Evolutionary conservation across 805 yeast species (phyloP).

Genomic region (Pichia exigua): DNA sequence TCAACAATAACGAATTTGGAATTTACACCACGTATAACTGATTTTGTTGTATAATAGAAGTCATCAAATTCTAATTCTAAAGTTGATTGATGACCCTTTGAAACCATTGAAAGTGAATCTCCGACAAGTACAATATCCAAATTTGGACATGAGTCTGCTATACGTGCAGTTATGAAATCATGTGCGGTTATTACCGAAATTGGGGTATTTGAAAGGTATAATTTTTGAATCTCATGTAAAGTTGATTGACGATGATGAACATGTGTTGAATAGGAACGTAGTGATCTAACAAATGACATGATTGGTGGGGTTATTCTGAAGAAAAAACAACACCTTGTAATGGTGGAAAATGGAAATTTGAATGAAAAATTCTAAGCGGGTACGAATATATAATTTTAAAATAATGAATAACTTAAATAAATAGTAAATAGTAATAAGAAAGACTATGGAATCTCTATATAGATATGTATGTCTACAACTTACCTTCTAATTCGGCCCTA

Average conservation of each 20-base stretch:
- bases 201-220: slow-evolving; percentile 7
- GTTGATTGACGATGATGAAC: slow-evolving; percentile 16
- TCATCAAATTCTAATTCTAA: slow-evolving; percentile 72
- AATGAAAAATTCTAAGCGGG: not conserved
- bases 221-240: slow-evolving; percentile 17
- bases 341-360: not conserved
- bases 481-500: slow-evolving; percentile 38
- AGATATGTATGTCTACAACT: slow-evolving; percentile 4
- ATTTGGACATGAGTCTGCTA: slow-evolving; percentile 55
- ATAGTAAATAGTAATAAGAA: not conserved
- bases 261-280: slow-evolving; percentile 16
- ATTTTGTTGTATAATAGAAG: slow-evolving; percentile 64
- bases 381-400: no score
- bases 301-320: not conserved
- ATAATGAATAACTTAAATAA: not conserved
- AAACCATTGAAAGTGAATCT: slow-evolving; percentile 89
- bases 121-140: slow-evolving; percentile 76
- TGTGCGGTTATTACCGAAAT: slow-evolving; percentile 62
- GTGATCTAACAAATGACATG: not conserved
- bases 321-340: no score
- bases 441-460: not conserved
- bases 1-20: slow-evolving; percentile 71
- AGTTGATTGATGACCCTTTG: slow-evolving; percentile 74
- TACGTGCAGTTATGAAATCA: slow-evolving; percentile 68
- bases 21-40: slow-evolving; percentile 66